A percentile compares a stretch with the other conserved stretches of the same genome.
Evolutionary conservation across 2,329 filamentous ascomycete genomes (phyloP).

Genomic region (Clonostachys byssicola): DNA sequence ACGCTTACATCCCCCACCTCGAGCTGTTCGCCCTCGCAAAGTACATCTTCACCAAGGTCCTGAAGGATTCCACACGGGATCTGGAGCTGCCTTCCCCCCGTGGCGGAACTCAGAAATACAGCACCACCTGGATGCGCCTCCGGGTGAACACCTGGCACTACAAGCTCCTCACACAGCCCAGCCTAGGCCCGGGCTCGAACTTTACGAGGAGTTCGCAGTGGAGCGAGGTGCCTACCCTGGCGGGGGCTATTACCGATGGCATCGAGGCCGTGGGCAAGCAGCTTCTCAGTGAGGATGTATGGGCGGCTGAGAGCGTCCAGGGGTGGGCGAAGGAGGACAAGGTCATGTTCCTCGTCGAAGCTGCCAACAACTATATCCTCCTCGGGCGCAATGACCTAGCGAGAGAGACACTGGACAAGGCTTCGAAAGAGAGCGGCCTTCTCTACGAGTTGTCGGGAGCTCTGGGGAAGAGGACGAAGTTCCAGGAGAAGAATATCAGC

Average conservation of each 20-base stretch:
- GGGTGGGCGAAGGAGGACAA: slow-evolving; percentile 43
- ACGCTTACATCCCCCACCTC: slow-evolving; percentile 76
- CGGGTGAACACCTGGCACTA: slow-evolving; percentile 69
- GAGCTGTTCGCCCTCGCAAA: slow-evolving; percentile 78
- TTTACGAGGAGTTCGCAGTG: slow-evolving; percentile 54
- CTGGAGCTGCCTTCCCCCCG: slow-evolving; percentile 13
- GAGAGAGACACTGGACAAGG: slow-evolving; percentile 63
- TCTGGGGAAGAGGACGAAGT: slow-evolving; percentile 80
- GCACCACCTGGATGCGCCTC: slow-evolving; percentile 59
- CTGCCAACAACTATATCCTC: slow-evolving; percentile 77
- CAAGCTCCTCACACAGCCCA: slow-evolving; percentile 55
- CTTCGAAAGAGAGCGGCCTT: slow-evolving; percentile 65
- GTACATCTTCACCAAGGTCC: slow-evolving; percentile 32
- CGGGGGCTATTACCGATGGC: slow-evolving; percentile 39
- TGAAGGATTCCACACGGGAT: slow-evolving; percentile 12
- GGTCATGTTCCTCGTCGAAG: slow-evolving; percentile 74
- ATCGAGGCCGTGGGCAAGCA: slow-evolving; percentile 34
- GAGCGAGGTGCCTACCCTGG: slow-evolving; percentile 55
- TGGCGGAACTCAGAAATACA: slow-evolving; percentile 34
- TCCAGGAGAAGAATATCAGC: slow-evolving; percentile 74
- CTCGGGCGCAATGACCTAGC: slow-evolving; percentile 79
- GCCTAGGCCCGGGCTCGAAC: slow-evolving; percentile 45
- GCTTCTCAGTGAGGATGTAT: slow-evolving; percentile 28
- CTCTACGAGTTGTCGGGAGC: slow-evolving; percentile 80
- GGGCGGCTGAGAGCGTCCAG: slow-evolving; percentile 21